Evolutionary conservation across 2,329 filamentous ascomycete species (phyloP).

Genomic region (Nectriaceae sp.): DNA sequence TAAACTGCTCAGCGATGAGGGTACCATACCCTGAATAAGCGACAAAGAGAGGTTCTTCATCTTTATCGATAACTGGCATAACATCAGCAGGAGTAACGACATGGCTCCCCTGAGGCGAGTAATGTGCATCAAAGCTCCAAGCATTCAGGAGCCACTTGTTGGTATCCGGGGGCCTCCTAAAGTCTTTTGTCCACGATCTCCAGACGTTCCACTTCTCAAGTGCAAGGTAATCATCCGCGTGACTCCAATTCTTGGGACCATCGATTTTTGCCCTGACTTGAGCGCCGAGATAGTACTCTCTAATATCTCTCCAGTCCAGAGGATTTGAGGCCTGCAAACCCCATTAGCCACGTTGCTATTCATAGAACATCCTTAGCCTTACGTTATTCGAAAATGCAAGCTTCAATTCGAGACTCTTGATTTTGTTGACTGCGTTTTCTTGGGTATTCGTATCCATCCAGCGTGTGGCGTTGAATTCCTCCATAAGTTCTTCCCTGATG

Average conservation of each 20-base stretch:
- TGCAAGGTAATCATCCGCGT: constrained; percentile 15
- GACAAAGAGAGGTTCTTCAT: constrained; percentile 8
- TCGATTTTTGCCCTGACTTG: constrained; percentile 1
- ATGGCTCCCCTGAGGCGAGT: constrained; percentile 13
- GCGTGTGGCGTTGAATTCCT: constrained; percentile 3
- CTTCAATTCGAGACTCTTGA: constrained; percentile 1
- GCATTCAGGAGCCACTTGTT: constrained; percentile 5
- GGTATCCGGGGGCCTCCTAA: constrained; percentile 2
- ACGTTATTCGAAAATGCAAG: constrained; percentile 7
- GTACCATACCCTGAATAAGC: constrained; percentile 16
- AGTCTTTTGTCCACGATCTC: constrained; percentile 8
- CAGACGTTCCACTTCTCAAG: constrained; percentile 10
- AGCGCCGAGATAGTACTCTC: constrained; percentile 7
- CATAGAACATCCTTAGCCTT: neutral
- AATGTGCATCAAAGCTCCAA: constrained; percentile 4
- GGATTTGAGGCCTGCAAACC: constrained; percentile 4
- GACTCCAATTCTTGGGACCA: constrained; percentile 5
- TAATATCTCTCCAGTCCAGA: constrained; percentile 3
- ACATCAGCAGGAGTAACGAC: constrained; percentile 18
- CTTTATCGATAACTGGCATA: too few species aligned
- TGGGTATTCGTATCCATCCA: constrained; percentile 10
- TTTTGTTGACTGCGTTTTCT: constrained; percentile 5
- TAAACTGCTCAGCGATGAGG: constrained; percentile 12
- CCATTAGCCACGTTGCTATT: neutral
- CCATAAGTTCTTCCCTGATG: constrained; percentile 5